These are phyloP conservation scores for Leersia perrieri DNA, from an alignment of 176 grass and related monocot genomes.

Conservation along the genomic window DNA sequence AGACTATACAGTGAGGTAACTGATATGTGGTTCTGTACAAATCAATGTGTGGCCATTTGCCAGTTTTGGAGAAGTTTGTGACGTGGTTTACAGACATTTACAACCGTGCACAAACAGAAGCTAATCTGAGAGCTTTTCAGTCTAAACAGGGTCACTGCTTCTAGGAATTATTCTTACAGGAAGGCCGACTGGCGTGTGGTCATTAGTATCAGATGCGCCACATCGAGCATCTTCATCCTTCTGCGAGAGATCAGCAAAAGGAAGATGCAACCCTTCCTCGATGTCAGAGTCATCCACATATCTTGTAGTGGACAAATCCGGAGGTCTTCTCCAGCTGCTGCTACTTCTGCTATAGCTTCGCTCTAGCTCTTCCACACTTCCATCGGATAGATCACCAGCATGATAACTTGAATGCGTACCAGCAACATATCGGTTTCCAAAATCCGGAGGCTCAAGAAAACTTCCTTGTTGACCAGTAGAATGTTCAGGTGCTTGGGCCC, in stretches of 20 bases:
- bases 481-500: constrained; percentile 29
- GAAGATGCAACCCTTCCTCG: constrained; percentile 59
- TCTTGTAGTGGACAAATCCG: constrained; percentile 54
- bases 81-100: constrained; percentile 23
- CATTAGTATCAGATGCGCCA: constrained; percentile 25
- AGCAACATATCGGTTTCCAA: constrained; percentile 28
- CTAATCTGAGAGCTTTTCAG: constrained; percentile 16
- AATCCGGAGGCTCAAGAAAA: constrained; percentile 66
- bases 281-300: constrained; percentile 64
- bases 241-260: constrained; percentile 51
- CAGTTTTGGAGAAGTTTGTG: constrained; percentile 21
- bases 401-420: constrained; percentile 33
- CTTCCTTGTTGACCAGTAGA: constrained; percentile 41
- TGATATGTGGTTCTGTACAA: constrained; percentile 46
- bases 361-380: constrained; percentile 38
- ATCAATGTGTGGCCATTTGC: constrained; percentile 44
- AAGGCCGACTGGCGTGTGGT: constrained; percentile 33
- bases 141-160: constrained; percentile 90
- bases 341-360: constrained; percentile 23
- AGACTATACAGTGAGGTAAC: constrained; percentile 33
- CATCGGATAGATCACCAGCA: constrained; percentile 33
- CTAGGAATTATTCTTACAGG: constrained; percentile 92
- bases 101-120: constrained; percentile 8
- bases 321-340: constrained; percentile 14
- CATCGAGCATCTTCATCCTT: constrained; percentile 34